Base-by-base conservation (phyloP, 2,329 filamentous ascomycete genomes). In the Aspergillus sp. region DNA sequence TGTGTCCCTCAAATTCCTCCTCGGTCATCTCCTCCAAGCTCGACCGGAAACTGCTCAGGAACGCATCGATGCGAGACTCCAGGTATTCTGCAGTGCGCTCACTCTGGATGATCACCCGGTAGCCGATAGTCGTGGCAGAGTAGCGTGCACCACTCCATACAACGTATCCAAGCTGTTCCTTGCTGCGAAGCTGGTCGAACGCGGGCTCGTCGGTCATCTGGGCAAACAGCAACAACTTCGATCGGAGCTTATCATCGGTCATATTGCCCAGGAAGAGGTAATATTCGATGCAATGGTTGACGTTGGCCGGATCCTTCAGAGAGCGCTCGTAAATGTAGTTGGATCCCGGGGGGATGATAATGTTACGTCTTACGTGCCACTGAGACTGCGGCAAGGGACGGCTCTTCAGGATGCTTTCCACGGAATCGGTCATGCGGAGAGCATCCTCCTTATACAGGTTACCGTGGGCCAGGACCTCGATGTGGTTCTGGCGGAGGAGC, bases 101-200 rank as follows among this genome's bases (percentile, higher is more conserved):
- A 67, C 91, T 96, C 76, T 99, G 94, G 25, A 99, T 91, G 56
- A 97, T 83, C 58, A 99, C 88, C 5, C 92, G 84, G 72, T 94
- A 94, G 1, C 89, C 90, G 63, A 90, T 87, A 0, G 88, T 93
- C 0, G 88, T 91, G n/a, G 85, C 77, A 50, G 88, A 84, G 48
- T 82, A 81, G 36, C 87, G 80, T 10, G 85, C 80, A 23, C 91
- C 89, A 45, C 89, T 93, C 73, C 93, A 96, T 0, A 99, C 93
- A 49, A 99, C 89, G 63, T 99, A 99, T 11, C 94, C 94, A 5
- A 99, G 86, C 73, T 99, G 93, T 71, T 99, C 93, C 73, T 97
- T 97, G 41, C 94, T 97, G 46, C 94, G 85, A 6, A 99, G 81
- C 70, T 96, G 91, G 72, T 99, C 91, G 67, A 97, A 99, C 7